Evolutionary conservation across 2,329 filamentous ascomycete species (phyloP), one percentile per base, ranked within the genome.

Genomic region (Endoconidiophora laricicola): DNA sequence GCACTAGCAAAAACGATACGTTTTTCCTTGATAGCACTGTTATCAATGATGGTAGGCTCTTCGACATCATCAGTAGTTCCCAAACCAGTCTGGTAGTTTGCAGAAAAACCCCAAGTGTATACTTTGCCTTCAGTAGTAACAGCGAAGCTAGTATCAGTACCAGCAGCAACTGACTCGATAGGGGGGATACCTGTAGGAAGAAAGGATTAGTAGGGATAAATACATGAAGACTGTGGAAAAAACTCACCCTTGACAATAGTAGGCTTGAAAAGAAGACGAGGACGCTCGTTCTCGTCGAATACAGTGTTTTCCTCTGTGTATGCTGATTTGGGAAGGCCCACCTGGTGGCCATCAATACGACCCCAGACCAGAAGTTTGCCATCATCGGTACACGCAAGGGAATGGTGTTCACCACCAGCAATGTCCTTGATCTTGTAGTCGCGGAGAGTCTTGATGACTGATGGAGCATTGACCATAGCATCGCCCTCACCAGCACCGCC

Each of bases 41-140:
- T 94, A 59, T 93, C 83, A 7, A 56, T 52, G 33, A 52, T 40
- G 12, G 78, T 83, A 1, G 81, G 78, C 16, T 73, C 66, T 45
- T 73, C 68, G 18, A 85, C 69, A 56, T 83, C 79, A 50, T 83
- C 79, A 38, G 73, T 71, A 3, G 74, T 80, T 38, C 83, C 83
- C 55, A 80, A 79, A 5, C 85, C 86, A 4, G 83, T 87, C 65
- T 88, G 83, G 61, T 85, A 87, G 59, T 81, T 85, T 52, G 75
- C 77, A 3, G 77, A 83, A 68, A 91, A 90, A 7, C 86, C 86
- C 83, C 84, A 91, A 2, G 78, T 78, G 65, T 79, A 88, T 12
- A 79, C 81, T 58, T 78, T 77, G 54, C 85, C 85, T 38, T 83
- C 74, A 44, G 69, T 70, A 55, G 78, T 78, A 57, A 91, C 71